Percentiles rank a stretch among this genome's conserved stretches.
Evolutionary conservation across 2,329 filamentous ascomycete genomes (phyloP).

Genomic region (Colletotrichum sidae): DNA sequence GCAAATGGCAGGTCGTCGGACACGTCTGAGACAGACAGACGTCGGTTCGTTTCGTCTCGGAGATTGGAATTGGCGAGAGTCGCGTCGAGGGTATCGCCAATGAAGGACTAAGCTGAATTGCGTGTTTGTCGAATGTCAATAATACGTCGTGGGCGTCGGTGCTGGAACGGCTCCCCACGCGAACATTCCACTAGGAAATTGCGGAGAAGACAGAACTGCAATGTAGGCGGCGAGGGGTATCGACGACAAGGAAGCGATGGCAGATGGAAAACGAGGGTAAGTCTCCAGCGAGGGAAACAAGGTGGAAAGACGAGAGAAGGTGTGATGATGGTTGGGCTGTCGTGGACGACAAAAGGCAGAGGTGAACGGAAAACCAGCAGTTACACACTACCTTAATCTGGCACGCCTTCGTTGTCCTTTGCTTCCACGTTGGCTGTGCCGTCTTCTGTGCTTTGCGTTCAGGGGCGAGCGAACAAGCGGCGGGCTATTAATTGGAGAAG

Average conservation of each 20-base stretch:
- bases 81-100: slow-evolving; percentile 24
- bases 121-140: slow-evolving; percentile 35
- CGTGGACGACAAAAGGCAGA: too few species aligned
- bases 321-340: slow-evolving; percentile 12
- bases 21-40: slow-evolving; percentile 19
- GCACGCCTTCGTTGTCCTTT: too few species aligned
- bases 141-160: slow-evolving; percentile 10
- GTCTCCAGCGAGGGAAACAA: slow-evolving; percentile 30
- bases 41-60: slow-evolving; percentile 14
- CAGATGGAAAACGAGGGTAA: slow-evolving; percentile 19
- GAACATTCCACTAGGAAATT: slow-evolving; percentile 22
- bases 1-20: slow-evolving; percentile 13
- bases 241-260: slow-evolving; percentile 2
- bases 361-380: too few species aligned
- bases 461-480: slow-evolving; percentile 35
- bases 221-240: slow-evolving; percentile 6
- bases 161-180: slow-evolving; percentile 20
- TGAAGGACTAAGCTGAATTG: slow-evolving; percentile 7
- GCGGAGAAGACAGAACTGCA: slow-evolving; percentile 5
- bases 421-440: too few species aligned
- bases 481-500: slow-evolving; percentile 36
- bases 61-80: slow-evolving; percentile 18
- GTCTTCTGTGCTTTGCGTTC: slow-evolving; percentile 2
- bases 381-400: background rate
- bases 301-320: slow-evolving; percentile 18